phyloP scores from a whole-genome alignment of 2,329 filamentous ascomycete genomes.

The Purpureocillium takamizusanense region DNA sequence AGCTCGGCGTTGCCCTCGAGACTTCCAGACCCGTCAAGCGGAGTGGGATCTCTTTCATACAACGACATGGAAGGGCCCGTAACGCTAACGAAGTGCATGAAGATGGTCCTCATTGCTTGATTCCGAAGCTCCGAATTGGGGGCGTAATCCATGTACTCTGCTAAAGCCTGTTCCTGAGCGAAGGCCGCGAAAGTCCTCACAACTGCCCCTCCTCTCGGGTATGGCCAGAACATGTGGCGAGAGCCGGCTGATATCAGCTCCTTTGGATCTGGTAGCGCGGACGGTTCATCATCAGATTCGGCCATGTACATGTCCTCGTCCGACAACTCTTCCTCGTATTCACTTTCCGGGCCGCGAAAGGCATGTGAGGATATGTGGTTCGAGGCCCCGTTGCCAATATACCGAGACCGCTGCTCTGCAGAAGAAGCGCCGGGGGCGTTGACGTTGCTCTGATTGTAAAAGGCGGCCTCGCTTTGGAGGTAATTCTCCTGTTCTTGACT shows the following conservation, averaged over 20 bases:
- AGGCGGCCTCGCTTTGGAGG: not conserved
- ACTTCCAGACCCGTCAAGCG: conserved; percentile 50
- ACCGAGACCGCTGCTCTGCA: not conserved
- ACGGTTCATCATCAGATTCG: conserved; percentile 49
- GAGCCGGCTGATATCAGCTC: conserved; percentile 21
- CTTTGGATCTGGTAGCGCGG: conserved; percentile 21
- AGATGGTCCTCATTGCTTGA: conserved; percentile 69
- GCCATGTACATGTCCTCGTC: conserved; percentile 55
- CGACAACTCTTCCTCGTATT: conserved; percentile 5
- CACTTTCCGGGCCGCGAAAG: not conserved
- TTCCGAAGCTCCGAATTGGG: conserved; percentile 69
- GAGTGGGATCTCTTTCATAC: conserved; percentile 73
- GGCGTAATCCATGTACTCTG: conserved; percentile 58
- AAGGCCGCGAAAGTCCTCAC: conserved; percentile 41
- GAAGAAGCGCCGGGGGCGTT: not conserved
- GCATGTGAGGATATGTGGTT: not conserved
- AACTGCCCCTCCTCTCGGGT: conserved; percentile 26
- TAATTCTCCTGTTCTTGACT: conserved; percentile 2
- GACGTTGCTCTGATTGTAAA: not conserved
- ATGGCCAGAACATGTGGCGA: conserved; percentile 24
- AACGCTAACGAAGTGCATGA: conserved; percentile 85
- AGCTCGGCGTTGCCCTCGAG: conserved; percentile 52
- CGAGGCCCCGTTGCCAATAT: not conserved
- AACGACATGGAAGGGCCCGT: conserved; percentile 80
- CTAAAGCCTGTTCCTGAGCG: conserved; percentile 41